Evolutionary conservation across 495 filamentous ascomycete genomes (phyloP).

Genomic region (Pyrenula aspistea): DNA sequence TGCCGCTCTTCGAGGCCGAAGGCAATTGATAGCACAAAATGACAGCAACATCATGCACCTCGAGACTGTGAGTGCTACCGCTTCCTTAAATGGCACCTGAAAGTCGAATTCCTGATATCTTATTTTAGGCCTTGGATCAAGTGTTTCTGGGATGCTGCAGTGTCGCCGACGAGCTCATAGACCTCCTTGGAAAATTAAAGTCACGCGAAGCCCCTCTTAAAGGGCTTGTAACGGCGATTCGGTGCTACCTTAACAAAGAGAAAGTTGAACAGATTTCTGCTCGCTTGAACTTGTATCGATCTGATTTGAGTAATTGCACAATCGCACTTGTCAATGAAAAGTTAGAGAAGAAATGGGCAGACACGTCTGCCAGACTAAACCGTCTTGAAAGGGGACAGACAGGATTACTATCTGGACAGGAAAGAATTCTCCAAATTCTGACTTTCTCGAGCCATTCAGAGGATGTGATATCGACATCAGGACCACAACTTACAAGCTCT

Average conservation of each 20-base stretch:
- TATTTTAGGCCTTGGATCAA: too few species aligned
- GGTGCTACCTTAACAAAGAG: not conserved
- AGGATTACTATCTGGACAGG: too few species aligned
- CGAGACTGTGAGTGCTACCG: not conserved
- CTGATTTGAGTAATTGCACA: not conserved
- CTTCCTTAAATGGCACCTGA: not conserved
- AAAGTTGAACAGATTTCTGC: not conserved
- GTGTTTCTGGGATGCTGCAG: too few species aligned
- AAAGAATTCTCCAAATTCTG: not conserved
- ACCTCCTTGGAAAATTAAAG: not conserved
- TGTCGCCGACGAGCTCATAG: not conserved
- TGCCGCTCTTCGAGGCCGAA: not conserved
- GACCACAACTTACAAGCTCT: not conserved
- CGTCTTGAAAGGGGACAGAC: not conserved
- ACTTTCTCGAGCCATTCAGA: not conserved
- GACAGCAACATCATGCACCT: not conserved
- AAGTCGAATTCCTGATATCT: not conserved
- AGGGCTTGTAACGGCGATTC: not conserved
- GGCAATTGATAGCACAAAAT: not conserved
- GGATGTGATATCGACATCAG: not conserved
- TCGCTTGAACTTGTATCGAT: not conserved
- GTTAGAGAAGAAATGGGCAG: not conserved
- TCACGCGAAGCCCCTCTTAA: not conserved
- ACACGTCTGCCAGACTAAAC: not conserved
- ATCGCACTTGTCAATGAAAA: not conserved